Evolutionary conservation across 2,329 filamentous ascomycete species (phyloP), one percentile per base, ranked within the genome.

Genomic region (Cladophialophora chaetospira): DNA sequence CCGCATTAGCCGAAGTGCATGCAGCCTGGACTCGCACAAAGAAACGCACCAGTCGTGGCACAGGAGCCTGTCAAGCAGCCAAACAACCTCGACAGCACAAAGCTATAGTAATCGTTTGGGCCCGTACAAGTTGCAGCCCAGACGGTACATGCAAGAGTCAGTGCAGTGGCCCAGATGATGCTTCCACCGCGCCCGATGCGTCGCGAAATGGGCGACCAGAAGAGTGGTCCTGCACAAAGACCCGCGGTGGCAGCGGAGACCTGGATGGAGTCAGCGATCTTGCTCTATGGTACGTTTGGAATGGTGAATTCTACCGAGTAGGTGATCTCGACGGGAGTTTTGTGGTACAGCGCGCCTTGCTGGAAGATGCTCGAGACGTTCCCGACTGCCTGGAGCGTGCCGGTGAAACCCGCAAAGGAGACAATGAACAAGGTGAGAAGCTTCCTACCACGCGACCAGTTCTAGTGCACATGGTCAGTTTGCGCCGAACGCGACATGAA

Each of bases 41-140:
- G 28, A 11, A 5, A 42, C 51, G 44, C 23, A 54, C 51, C 31
- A 11, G 25, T 42, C 3, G 25, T 29, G 8, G 42, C 8, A 11
- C 42, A 42, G 5, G 51, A 35, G 6, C 42, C 31, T 15, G 33
- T 19, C 6, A 47, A 17, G 11, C 59, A 61, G 15, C 42, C 55
- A 21, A 66, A 45, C 5, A 62, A 48, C 38, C 65, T 51, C 2
- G 66, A 65, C 19, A 63, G 35, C 19, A 63, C 52, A 31, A 66
- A 67, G 0, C 58, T 33, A 25, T 54, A 55, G 38, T 64, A 68
- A n/a, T 68, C 54, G 46, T 53, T 54, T n/a, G 23, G 17, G 2
- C 51, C 38, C 8, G 66, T 68, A 66, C 68, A 69, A 3, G 48
- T 23, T 5, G 65, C 66, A 3, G 64, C 50, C 68, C 68, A 69